Evolutionary conservation across 2,329 filamentous ascomycete genomes (phyloP), one percentile per base, ranked within the genome.

Genomic region (Alternaria arbusti): DNA sequence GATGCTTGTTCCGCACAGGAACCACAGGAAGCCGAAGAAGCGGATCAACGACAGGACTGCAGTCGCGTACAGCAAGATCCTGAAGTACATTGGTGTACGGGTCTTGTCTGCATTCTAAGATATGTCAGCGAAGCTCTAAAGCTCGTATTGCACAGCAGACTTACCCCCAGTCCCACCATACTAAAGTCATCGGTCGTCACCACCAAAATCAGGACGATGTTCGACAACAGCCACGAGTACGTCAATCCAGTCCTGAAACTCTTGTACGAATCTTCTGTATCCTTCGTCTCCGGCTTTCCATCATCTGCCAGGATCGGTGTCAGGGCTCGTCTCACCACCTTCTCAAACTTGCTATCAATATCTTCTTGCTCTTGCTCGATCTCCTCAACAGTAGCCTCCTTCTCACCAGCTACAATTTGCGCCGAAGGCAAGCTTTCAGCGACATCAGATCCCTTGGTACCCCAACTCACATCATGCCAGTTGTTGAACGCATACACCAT

Each of bases 381-480:
- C 87, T 98, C 96, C 82, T 98, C 96, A 25, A 99, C 44, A 20
- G n/a, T 94, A 23, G 97, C 91, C 1, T 86, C 87, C 3, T 90
- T 90, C 78, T 97, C 96, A 71, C 96, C 92, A 78, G 96, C 95
- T 67, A 91, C 90, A 58, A 90, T 91, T 83, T 97, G 97, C 73
- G 93, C 96, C 43, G 95, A 97, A 0, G 96, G 96, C 17, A 99
- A 86, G 26, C 93, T 92, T 79, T 98, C 96, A 36, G 91, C 90
- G 84, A 97, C 97, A 84, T 99, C 96, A 6, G 96, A 92, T 78
- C 96, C 96, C 87, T 99, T 99, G 84, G 96, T 99, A 87, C 96
- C 96, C 96, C 96, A 99, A n/a, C 95, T 97, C 58, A 99, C 96
- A 84, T 99, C 96, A 83, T 99, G 96, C 96, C 95, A 98, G 85